Percentiles rank a stretch among this genome's conserved stretches.
These are phyloP conservation scores for Malus hybrid DNA, from an alignment of 331 rosid species.

Conservation along the genomic window DNA sequence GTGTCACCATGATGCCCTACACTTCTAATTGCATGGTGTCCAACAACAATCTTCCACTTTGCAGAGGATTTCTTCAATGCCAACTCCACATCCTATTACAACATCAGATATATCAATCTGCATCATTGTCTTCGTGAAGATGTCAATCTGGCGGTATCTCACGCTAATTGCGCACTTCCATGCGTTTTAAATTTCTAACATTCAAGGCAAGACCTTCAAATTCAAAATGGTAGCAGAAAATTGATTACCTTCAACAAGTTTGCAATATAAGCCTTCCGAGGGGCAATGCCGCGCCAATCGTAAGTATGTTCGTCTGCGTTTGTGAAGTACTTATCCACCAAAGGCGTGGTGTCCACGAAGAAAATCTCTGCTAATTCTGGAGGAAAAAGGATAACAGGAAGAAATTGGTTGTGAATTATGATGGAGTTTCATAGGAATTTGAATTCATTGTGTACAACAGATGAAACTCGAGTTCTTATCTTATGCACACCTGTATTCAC, in stretches of 20 bases:
- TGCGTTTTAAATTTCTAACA: not conserved
- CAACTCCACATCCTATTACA: constrained; percentile 42
- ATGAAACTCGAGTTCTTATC: not conserved
- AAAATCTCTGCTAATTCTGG: constrained; percentile 49
- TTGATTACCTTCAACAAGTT: constrained; percentile 41
- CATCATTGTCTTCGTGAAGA: not conserved
- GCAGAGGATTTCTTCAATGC: constrained; percentile 43
- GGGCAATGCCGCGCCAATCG: constrained; percentile 44
- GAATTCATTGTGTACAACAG: not conserved
- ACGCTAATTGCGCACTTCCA: not conserved
- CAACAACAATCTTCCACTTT: constrained; percentile 73
- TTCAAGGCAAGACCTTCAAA: not conserved
- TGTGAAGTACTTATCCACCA: constrained; percentile 43
- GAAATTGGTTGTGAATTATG: not conserved
- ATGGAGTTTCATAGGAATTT: not conserved
- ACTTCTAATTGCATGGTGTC: constrained; percentile 71
- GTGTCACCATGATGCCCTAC: constrained; percentile 62
- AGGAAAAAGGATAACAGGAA: not conserved
- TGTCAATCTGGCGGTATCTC: not conserved
- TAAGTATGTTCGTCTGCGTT: constrained; percentile 34
- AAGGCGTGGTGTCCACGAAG: constrained; percentile 75
- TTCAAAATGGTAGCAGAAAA: not conserved
- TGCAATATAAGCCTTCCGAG: constrained; percentile 36
- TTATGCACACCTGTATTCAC: constrained; percentile 45
- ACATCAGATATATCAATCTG: not conserved